phyloP scores from a whole-genome alignment of 305 asterid genomes.

The Fraxinus nigra region DNA sequence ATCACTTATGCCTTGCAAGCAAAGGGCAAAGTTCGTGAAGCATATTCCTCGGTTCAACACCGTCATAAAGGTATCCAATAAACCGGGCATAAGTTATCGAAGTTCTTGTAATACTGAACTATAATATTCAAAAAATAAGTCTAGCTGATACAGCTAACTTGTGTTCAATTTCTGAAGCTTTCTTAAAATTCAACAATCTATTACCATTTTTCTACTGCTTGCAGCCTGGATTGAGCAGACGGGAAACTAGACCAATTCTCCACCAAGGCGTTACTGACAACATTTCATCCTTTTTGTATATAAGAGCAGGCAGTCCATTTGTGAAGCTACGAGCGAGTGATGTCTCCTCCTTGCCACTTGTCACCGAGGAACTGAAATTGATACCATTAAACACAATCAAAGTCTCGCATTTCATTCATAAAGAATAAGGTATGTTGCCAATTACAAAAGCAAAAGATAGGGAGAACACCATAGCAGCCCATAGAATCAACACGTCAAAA shows the following conservation, averaged over 20 bases:
- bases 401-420: not conserved
- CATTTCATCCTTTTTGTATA: conserved; percentile 46
- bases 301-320: conserved; percentile 47
- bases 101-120: not conserved
- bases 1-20: not conserved
- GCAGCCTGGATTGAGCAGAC: conserved; percentile 41
- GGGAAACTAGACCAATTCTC: conserved; percentile 64
- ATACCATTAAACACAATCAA: conserved; percentile 6
- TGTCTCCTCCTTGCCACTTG: conserved; percentile 41
- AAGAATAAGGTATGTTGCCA: not conserved
- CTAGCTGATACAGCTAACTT: not conserved
- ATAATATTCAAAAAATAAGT: not conserved
- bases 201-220: conserved; percentile 29
- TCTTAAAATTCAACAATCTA: not conserved
- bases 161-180: not conserved
- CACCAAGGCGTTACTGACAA: conserved; percentile 72
- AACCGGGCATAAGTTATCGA: not conserved
- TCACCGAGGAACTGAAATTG: conserved; percentile 39
- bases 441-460: not conserved
- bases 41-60: not conserved
- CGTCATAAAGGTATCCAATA: not conserved
- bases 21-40: not conserved
- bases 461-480: not conserved
- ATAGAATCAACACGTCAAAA: not conserved
- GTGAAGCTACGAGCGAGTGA: conserved; percentile 28